A percentile compares a stretch with the other conserved stretches of the same genome.
These are phyloP conservation scores for Geosmithia flava DNA, from an alignment of 2,329 filamentous ascomycete genomes.

Conservation along the genomic window DNA sequence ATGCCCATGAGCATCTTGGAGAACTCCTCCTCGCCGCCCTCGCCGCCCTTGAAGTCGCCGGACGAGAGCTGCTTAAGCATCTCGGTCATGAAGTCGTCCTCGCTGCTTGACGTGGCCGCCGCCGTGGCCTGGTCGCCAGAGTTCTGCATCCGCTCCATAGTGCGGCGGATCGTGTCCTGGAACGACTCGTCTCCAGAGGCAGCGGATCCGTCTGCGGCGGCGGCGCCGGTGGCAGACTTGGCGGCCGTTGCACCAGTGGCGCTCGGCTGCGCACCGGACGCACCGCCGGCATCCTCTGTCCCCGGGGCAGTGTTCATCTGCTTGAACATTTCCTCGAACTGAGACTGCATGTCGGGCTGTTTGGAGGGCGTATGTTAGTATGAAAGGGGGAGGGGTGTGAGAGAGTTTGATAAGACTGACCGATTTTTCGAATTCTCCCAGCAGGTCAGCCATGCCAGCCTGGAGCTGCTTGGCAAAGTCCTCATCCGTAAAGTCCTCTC, in stretches of 20 bases:
- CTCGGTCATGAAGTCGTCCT: constrained; percentile 78
- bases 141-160: constrained; percentile 91
- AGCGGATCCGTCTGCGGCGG: constrained; percentile 16
- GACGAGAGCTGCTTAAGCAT: constrained; percentile 70
- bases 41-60: constrained; percentile 48
- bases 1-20: constrained; percentile 92
- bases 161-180: constrained; percentile 83
- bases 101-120: constrained; percentile 53
- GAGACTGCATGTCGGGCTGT: constrained; percentile 60
- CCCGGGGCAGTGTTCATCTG: constrained; percentile 47
- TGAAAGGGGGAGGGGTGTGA: background rate
- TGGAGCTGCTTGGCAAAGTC: constrained; percentile 82
- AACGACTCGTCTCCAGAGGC: constrained; percentile 54
- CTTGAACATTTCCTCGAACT: constrained; percentile 69
- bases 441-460: constrained; percentile 74
- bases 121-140: constrained; percentile 79
- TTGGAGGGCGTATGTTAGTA: background rate
- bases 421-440: constrained; percentile 56
- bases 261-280: constrained; percentile 13
- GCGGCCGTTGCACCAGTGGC: constrained; percentile 9
- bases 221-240: constrained; percentile 10
- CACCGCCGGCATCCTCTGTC: constrained; percentile 11
- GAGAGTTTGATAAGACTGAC: constrained; percentile 21
- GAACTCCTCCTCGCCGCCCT: constrained; percentile 63
- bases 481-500: constrained; percentile 48